Conservation (phyloP, 768 basidiomycete genomes). For the Suillus luteus region DNA sequence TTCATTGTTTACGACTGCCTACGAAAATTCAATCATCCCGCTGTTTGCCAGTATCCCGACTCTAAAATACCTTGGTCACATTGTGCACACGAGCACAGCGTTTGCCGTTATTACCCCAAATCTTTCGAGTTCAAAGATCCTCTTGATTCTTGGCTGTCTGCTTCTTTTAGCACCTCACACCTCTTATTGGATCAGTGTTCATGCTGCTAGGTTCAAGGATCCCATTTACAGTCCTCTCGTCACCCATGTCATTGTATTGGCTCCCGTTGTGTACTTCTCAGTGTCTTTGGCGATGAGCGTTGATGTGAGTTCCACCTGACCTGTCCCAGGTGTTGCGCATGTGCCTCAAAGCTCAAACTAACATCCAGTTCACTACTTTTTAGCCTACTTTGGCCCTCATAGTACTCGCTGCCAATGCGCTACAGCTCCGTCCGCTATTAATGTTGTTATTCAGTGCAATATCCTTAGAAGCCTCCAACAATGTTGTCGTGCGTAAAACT, state of each 20-base stretch:
- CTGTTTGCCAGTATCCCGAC: slow-evolving; percentile 67
- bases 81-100: slow-evolving; percentile 39
- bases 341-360: neutral
- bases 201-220: slow-evolving; percentile 54
- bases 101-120: slow-evolving; percentile 35
- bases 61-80: slow-evolving; percentile 45
- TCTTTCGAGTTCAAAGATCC: slow-evolving; percentile 26
- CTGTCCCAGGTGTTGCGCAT: neutral
- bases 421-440: slow-evolving; percentile 29
- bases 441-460: slow-evolving; percentile 17
- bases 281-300: slow-evolving; percentile 46
- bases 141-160: slow-evolving; percentile 39
- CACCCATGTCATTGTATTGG: slow-evolving; percentile 58
- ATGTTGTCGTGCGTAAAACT: slow-evolving; percentile 23
- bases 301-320: slow-evolving; percentile 35
- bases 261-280: slow-evolving; percentile 56
- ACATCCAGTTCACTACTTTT: neutral
- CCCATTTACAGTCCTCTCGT: slow-evolving; percentile 59
- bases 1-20: slow-evolving; percentile 62
- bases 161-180: slow-evolving; percentile 56
- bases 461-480: slow-evolving; percentile 23
- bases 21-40: slow-evolving; percentile 65
- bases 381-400: slow-evolving; percentile 28
- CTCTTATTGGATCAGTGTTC: slow-evolving; percentile 67
- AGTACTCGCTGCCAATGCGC: slow-evolving; percentile 26